Evolutionary conservation across 108 stramenopile species (phyloP), one percentile per base, ranked within the genome.

Genomic region (Pseudonitzschia delicatissima): DNA sequence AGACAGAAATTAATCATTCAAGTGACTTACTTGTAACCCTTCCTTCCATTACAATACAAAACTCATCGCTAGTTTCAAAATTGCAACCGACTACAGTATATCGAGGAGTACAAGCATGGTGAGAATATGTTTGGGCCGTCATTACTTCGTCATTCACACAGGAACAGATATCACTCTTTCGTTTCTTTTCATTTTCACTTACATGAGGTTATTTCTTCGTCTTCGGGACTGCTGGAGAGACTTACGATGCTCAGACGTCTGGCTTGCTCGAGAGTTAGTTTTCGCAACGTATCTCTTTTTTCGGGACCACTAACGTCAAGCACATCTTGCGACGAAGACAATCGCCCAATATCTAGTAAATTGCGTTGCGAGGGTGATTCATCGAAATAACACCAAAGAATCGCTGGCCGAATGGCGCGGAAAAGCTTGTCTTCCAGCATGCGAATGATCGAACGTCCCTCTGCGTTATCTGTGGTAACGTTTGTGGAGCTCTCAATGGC

Each of bases 361-460:
- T 29, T 36, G 28, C 68, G 45, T 68, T 44, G 59, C 48, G 29
- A 32, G 1, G 31, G 18, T n/a, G 47, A 6, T 36, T 25, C 35
- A 21, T 28, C 37, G 27, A 53, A 47, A 25, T 66, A 60, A 45
- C 73, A 74, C 73, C 73, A 74, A 5, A 74, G 32, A 35, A 74
- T 40, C 4, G 73, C 73, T 17, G 57, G 40, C 13, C 57, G 42
- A 35, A 74, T 74, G n/a, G 53, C 18, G 7, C 45, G 27, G 37
- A 60, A 74, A 17, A 74, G 36, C 25, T 51, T 51, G 21, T 53
- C 31, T 50, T 74, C 66, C 49, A 74, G 39, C n/a, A 50, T 28
- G 18, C 57, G 64, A 23, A 65, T 59, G 17, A 60, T 45, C 36
- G 36, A 37, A 13, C 32, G 37, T 29, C 35, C 57, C 9, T 42